Evolutionary conservation across 1,284 basidiomycete species (phyloP).

Genomic region (Sanguinoderma infundibulare): DNA sequence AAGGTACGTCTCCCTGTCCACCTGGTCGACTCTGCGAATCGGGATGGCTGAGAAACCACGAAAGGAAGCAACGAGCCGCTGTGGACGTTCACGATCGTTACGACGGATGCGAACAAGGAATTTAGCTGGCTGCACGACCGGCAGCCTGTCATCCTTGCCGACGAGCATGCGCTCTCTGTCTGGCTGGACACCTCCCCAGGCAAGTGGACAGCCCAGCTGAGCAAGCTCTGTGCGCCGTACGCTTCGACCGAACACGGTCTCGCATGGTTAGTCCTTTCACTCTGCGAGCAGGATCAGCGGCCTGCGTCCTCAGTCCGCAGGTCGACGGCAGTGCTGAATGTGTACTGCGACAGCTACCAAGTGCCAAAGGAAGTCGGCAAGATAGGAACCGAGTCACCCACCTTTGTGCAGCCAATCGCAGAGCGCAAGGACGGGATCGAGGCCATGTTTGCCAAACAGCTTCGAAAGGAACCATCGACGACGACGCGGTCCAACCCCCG

Average conservation of each 20-base stretch:
- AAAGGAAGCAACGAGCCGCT: slow-evolving; percentile 61
- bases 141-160: slow-evolving; percentile 87
- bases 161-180: slow-evolving; percentile 57
- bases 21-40: background rate
- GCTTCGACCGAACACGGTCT: slow-evolving; percentile 56
- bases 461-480: background rate
- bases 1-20: slow-evolving; percentile 47
- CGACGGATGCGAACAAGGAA: slow-evolving; percentile 73
- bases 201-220: slow-evolving; percentile 65
- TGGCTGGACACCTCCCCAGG: slow-evolving; percentile 84
- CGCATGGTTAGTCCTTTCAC: slow-evolving; percentile 60
- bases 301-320: background rate
- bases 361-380: slow-evolving; percentile 93
- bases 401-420: slow-evolving; percentile 83
- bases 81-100: slow-evolving; percentile 91
- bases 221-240: slow-evolving; percentile 71
- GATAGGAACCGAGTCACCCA: slow-evolving; percentile 82
- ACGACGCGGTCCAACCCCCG: background rate
- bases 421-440: slow-evolving; percentile 87
- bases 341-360: slow-evolving; percentile 63
- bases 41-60: background rate
- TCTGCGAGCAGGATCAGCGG: background rate
- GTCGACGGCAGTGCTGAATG: background rate
- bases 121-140: slow-evolving; percentile 88
- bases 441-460: slow-evolving; percentile 83